Conservation (phyloP, 495 filamentous ascomycete genomes). For the Trichoderma reesei region DNA sequence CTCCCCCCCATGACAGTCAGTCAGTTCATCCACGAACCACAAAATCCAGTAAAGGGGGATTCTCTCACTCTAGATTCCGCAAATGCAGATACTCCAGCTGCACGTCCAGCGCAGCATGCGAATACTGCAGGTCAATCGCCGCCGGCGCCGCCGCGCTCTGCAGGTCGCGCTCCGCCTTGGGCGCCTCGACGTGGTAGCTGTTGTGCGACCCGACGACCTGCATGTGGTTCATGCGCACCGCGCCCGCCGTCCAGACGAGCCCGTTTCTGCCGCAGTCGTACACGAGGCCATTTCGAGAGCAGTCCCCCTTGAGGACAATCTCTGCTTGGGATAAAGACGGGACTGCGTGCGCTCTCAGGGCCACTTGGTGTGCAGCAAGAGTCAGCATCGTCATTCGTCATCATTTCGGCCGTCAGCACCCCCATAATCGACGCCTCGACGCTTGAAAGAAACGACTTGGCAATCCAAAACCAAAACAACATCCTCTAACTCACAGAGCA, state of each 20-base stretch:
- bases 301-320: background rate
- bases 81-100: conserved; percentile 21
- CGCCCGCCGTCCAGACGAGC: conserved; percentile 13
- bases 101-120: conserved; percentile 16
- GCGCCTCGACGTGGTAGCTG: conserved; percentile 22
- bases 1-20: too few relatives aligned
- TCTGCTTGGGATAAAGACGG: background rate
- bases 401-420: background rate
- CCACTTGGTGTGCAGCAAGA: background rate
- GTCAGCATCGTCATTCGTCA: background rate
- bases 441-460: background rate
- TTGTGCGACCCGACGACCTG: conserved; percentile 26
- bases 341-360: background rate
- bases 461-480: background rate
- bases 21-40: too few relatives aligned
- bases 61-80: conserved; percentile 16
- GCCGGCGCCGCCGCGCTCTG: background rate
- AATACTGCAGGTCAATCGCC: background rate
- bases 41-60: background rate
- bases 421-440: background rate
- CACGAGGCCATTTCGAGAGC: background rate
- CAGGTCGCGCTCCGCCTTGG: conserved; percentile 10
- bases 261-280: conserved; percentile 11
- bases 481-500: background rate
- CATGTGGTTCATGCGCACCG: conserved; percentile 17